phyloP scores from a whole-genome alignment of 2,329 filamentous ascomycete species.

The Thelonectria blattea region DNA sequence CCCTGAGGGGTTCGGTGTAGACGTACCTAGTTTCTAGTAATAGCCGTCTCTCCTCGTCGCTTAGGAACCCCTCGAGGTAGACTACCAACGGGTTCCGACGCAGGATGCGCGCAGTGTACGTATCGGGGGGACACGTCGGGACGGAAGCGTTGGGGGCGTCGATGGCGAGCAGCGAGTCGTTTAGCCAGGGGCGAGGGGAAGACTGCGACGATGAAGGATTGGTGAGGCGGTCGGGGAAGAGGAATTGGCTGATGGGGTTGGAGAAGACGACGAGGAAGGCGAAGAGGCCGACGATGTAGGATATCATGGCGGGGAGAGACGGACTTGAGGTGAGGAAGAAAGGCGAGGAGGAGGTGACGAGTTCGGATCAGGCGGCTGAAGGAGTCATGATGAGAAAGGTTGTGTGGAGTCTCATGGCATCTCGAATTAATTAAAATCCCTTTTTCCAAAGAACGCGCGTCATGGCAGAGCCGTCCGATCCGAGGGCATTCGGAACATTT shows the following conservation, averaged over 20 bases:
- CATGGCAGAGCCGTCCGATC: too few species aligned
- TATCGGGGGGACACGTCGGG: constrained; percentile 47
- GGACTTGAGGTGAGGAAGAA: too few species aligned
- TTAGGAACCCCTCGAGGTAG: constrained; percentile 60
- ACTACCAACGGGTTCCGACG: constrained; percentile 58
- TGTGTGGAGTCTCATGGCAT: neutral
- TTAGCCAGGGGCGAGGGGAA: constrained; percentile 51
- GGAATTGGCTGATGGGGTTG: constrained; percentile 50
- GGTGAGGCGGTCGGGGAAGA: constrained; percentile 38
- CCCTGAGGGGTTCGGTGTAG: too few species aligned
- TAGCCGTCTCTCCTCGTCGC: constrained; percentile 50
- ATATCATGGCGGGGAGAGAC: constrained; percentile 47
- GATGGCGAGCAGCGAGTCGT: constrained; percentile 58
- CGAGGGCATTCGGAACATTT: too few species aligned
- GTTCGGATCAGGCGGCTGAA: neutral
- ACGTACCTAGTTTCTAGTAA: constrained; percentile 59
- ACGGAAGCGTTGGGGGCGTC: constrained; percentile 47
- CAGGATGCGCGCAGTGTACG: constrained; percentile 55
- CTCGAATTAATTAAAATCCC: neutral
- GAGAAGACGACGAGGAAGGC: constrained; percentile 52
- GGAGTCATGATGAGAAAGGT: neutral
- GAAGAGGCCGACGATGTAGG: constrained; percentile 51
- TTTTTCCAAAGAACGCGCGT: too few species aligned
- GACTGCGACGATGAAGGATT: neutral
- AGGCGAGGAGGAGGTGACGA: neutral